Evolutionary conservation across 78 protist species (phyloP), one percentile per base, ranked within the genome.

Genomic region (Fonticula alba): DNA sequence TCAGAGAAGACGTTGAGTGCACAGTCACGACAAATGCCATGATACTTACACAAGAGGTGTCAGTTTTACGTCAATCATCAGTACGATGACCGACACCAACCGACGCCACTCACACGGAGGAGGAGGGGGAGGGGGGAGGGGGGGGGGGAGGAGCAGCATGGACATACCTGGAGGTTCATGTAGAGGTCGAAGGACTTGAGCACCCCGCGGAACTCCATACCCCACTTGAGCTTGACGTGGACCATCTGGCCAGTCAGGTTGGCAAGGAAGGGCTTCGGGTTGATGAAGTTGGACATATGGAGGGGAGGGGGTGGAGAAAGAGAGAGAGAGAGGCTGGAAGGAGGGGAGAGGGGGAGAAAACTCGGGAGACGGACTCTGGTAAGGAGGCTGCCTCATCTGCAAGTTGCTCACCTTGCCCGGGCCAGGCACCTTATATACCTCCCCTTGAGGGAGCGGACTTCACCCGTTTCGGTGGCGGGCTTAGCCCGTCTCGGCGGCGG

Each of bases 181-280:
- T 83, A 83, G 13, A 52, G 3, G 50, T 86, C 89, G 7, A 37
- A 51, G 1, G 89, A 64, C 31, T 71, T 52, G 0, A 86, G 58
- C 37, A 41, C 19, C 20, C 92, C 93, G 24, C 68, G 64, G 79
- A 85, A 87, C 71, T 85, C 90, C 77, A 79, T 69, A n/a, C 93
- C 93, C 93, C 93, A 87, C 60, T 87, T 87, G 50, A 84, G 75
- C 53, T 75, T 78, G 50, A 75, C 87, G 14, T 73, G 3, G 31
- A 87, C 75, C 1, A 74, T 63, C 64, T 82, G 69, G 46, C 85
- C 86, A 0, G 75, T 71, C 26, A 82, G 76, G 33, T 55, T 72
- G 14, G 49, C 32, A 41, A 87, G 66, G 49, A 82, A 82, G 4
- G 90, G 93, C 73, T 85, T 87, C 14, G 93, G 93, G 73, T 87